Conservation (phyloP, 495 filamentous ascomycete genomes). For the Umbilicaria muhlenbergii region DNA sequence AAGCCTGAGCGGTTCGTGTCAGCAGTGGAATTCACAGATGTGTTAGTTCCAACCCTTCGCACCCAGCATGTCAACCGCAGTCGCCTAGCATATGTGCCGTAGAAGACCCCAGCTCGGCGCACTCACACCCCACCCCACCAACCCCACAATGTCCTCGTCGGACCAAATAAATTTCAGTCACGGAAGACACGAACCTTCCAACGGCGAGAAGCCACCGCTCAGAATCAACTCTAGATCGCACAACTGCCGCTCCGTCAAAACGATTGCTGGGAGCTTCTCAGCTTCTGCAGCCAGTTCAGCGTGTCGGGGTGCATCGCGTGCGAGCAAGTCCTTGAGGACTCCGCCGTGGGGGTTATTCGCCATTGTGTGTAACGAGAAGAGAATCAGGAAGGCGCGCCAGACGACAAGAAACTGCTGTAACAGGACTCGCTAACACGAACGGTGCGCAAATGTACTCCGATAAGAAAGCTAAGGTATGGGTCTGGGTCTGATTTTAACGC, state of each 20-base stretch:
- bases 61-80: background rate
- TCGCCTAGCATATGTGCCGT: background rate
- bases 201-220: constrained; percentile 90
- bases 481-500: too few relatives aligned
- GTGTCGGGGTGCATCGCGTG: constrained; percentile 70
- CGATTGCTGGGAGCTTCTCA: constrained; percentile 69
- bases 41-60: background rate
- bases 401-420: too few relatives aligned
- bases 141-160: background rate
- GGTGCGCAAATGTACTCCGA: too few relatives aligned
- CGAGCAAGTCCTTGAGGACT: constrained; percentile 89
- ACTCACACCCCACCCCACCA: constrained; percentile 7
- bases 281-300: constrained; percentile 66
- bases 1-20: constrained; percentile 48
- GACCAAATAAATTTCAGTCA: background rate
- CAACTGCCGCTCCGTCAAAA: constrained; percentile 81
- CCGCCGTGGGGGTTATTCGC: constrained; percentile 88
- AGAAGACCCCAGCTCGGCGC: too few relatives aligned
- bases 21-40: constrained; percentile 14
- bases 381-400: background rate
- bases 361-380: constrained; percentile 25
- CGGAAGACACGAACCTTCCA: constrained; percentile 58
- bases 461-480: too few relatives aligned
- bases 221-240: constrained; percentile 95
- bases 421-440: too few relatives aligned